These are phyloP conservation scores for Kodamaea ohmeri DNA, from an alignment of 1,139 yeast species.

Conservation along the genomic window DNA sequence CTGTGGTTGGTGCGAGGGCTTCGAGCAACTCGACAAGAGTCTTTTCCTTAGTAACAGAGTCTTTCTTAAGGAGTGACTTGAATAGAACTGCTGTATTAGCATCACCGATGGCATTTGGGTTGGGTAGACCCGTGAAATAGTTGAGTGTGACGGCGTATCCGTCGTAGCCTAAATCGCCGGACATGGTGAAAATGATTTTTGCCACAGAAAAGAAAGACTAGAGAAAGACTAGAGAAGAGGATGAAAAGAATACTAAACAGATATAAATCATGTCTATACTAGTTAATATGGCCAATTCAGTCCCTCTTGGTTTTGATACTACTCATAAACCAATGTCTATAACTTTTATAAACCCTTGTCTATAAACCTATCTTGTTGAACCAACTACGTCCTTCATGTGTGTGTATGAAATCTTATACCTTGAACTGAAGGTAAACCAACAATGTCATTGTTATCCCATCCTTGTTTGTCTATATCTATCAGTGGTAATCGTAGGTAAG, in stretches of 20 bases:
- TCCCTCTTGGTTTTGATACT: no score
- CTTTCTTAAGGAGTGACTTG: slow-evolving; percentile 74
- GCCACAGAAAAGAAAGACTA: background rate
- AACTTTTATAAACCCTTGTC: no score
- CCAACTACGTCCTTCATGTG: no score
- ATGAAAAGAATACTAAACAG: background rate
- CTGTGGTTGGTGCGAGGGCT: slow-evolving; percentile 1
- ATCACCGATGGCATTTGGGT: slow-evolving; percentile 53
- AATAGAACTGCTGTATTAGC: slow-evolving; percentile 64
- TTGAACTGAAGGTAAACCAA: no score
- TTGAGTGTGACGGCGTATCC: slow-evolving; percentile 72
- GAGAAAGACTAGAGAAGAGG: background rate
- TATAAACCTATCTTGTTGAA: no score
- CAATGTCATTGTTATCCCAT: no score
- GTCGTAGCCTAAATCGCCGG: slow-evolving; percentile 38
- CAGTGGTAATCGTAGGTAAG: no score
- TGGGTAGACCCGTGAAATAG: slow-evolving; percentile 78
- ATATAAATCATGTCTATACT: no score
- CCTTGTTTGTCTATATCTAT: no score
- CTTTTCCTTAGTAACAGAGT: slow-evolving; percentile 79
- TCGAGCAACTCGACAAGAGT: slow-evolving; percentile 57
- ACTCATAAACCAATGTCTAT: no score
- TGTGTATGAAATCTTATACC: no score
- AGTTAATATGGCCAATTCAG: no score
- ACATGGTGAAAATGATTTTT: background rate